Base-by-base conservation (phyloP, 768 basidiomycete genomes). In the Pulveroboletus sp. region DNA sequence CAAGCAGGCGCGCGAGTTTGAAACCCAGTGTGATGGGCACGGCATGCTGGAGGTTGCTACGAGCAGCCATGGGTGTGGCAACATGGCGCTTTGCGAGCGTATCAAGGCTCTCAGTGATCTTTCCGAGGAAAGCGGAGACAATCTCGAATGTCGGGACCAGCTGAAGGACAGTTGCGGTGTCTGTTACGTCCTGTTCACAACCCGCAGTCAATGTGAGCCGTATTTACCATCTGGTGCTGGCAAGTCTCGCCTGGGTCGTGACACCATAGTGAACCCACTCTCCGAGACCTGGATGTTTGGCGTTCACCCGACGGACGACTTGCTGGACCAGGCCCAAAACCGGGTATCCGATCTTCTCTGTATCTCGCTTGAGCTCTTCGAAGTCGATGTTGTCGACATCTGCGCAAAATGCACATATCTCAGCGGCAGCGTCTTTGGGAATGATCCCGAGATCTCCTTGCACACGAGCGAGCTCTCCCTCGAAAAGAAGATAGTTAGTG, bases 231-330 rank as follows among this genome's bases (percentile, higher is more conserved):
- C 6, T 3, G 24, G 11, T 30, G 13, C 17, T n/a, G 5, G 27
- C 10, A 51, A 31, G 18, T 24, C 24, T 45, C 39, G 74, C 76
- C 68, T 77, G 76, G 15, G 76, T 77, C 4, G 76, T 76, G 5
- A 74, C 73, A 28, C 76, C 76, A 61, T 73, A 77, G 55, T 77
- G 76, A 15, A 64, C 65, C 73, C 76, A 76, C 58, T 76, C 76
- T 31, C 76, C 76, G 8, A 73, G 53, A 21, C 73, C 69, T 39
- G 59, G 59, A 37, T 61, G 46, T 4, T 51, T 57, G 31, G 39
- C 46, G 45, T 74, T 76, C 17, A 71, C 73, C 43, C 60, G 50
- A 11, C 58, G 65, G 2, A 76, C 74, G 26, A 77, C 61, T 40
- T 76, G 74, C 50, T 70, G 73, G 15, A 76, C 73, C 13, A 77